Evolutionary conservation across 139 green algal species (phyloP), one percentile per base, ranked within the genome.

Genomic region (Nannochloris sp.): DNA sequence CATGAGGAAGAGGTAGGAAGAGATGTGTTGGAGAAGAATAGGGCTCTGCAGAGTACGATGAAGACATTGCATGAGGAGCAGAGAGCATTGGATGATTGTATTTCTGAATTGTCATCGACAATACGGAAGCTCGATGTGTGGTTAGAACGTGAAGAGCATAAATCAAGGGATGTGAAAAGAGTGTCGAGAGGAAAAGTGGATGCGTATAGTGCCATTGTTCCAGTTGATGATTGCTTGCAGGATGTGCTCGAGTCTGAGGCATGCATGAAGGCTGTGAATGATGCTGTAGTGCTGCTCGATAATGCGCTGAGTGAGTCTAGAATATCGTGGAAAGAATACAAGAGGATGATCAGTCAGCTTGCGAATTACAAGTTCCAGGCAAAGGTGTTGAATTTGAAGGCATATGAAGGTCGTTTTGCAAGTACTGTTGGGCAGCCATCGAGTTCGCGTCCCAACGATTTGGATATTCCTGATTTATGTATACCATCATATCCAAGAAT

Each of bases 71-170:
- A 25, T 25, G 18, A 21, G 16, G n/a, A 21, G 16, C 16, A 21
- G 7, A 19, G n/a, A 12, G n/a, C 46, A 7, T 21, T 53, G 46
- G 46, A 53, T 19, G 46, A 19, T 21, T 53, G 46, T 21, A 53
- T 53, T 53, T 53, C 46, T 53, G 46, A 53, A 0, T 53, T 53
- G 16, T 5, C 46, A 19, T 25, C 18, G 6, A 53, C 46, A 19
- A 53, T 25, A 25, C 5, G 18, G 18, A 53, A 53, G 46, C 36
- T 66, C 9, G 60, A 66, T 37, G 21, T 24, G 4, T 66, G 60
- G 60, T 66, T 66, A 31, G n/a, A 18, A 21, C 14, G 14, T 12
- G 37, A 66, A 2, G 60, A 66, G 44, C 60, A 27, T 31, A 66
- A 44, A 25, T 21, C 36, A 37, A 4, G 57, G 0, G 15, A 31